Evolutionary conservation across 768 basidiomycete genomes (phyloP), one percentile per base, ranked within the genome.

Genomic region (Boletus rex-veris): DNA sequence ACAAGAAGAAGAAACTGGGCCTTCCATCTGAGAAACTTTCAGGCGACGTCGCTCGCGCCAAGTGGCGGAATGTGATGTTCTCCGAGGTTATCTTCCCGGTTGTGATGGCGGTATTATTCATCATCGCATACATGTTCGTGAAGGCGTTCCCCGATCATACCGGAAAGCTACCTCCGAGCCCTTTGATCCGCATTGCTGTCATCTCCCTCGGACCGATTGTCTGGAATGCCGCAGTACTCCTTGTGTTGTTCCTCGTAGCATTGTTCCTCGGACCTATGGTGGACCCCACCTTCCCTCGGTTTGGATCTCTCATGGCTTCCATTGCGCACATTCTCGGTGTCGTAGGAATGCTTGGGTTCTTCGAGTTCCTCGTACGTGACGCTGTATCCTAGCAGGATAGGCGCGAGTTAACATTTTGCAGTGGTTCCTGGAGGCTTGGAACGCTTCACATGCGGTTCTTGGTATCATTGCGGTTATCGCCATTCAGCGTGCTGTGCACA

Each of bases 11-110:
- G 80, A 84, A 85, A 61, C 84, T 99, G 7, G 97, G 97, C 19
- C 89, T 93, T 66, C 97, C 97, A 2, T 98, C 95, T 0, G 96
- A 98, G 73, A 98, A 97, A 73, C 80, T 98, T 26, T 95, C 95
- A 6, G 89, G 89, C 48, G 97, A 98, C 68, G 88, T 93, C 35
- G 96, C 97, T 18, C 85, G 96, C 43, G 97, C 95, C 10, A 82
- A 84, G 37, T 96, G 92, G 93, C 85, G 90, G 45, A 87, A 92
- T 10, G 92, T 96, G 55, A 72, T 96, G 52, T 81, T 92, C 60
- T 88, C 91, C 3, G 92, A 96, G 69, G 83, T 96, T 59, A 68
- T 98, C 57, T 89, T 89, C 75, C 92, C 93, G 1, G 75, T 90
- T 46, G 78, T 85, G 72, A 83, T 93, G 84, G 96, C 94, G 9